Base-by-base conservation (phyloP, 2,329 filamentous ascomycete genomes). In the Dothideomycetes sp. region DNA sequence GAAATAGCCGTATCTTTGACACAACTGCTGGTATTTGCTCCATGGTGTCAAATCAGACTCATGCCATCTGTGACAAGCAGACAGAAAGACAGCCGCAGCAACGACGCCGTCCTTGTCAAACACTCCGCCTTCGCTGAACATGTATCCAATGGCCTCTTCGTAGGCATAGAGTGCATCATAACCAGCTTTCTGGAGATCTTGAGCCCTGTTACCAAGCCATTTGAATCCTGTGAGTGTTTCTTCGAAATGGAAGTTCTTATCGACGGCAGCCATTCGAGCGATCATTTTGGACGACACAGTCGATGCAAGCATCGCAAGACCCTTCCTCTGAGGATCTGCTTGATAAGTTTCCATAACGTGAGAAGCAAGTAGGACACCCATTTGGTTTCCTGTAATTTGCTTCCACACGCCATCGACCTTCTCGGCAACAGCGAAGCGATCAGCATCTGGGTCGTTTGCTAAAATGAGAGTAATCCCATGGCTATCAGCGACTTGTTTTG, bases 151-250 rank as follows among this genome's bases (percentile, higher is more conserved):
- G 5, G 77, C 77, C 57, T 81, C 77, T 55, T 81, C 77, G 47
- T 75, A 81, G 1, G 75, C 75, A 79, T 0, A 66, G 60, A 1
- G 72, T 66, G 45, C 45, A 16, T 66, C 59, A 47, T 70, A 72
- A 17, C 70, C 72, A 40, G 60, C 50, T 3, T 53, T 49, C 40
- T 68, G 60, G 2, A 78, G 62, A n/a, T 68, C 59, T 14, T 68
- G 65, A 2, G 74, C 72, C 34, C 71, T 64, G 45, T 79, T 79
- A 2, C 75, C 77, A 45, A 81, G 69, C 77, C 77, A 81, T 54
- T 81, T 81, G 61, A 81, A 81, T 2, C 77, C 77, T 0, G 77
- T 81, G 19, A 81, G 57, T 0, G 77, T 79, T 49, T 80, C 76
- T 42, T 66, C 62, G 50, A 73, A 77, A 37, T 69, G 60, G 45